Base-by-base conservation (phyloP, 768 basidiomycete species). In the Hebeloma cylindrosporum region DNA sequence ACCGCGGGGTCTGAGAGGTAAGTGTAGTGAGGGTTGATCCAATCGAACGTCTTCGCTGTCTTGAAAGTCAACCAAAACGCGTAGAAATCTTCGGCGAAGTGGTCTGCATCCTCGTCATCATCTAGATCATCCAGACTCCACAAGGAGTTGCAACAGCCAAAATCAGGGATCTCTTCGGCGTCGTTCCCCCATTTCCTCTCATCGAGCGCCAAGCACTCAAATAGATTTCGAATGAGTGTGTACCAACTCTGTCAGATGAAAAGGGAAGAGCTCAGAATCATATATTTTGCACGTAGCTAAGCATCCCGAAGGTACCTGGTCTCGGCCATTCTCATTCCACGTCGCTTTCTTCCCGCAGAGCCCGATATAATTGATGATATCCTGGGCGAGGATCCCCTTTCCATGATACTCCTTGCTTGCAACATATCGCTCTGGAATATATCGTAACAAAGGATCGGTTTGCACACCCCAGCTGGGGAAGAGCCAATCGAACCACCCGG, bases 21-120 rank as follows among this genome's bases (percentile, higher is more conserved):
- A 17, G 31, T 40, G 33, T 40, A 27, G 18, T 40, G 41, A 20
- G 26, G 31, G 11, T 40, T 27, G 1, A 61, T 32, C 62, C 62
- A 63, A 2, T 61, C 56, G 31, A 61, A 63, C 5, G 32, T 47
- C 34, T 63, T 63, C 25, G 21, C 7, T 0, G 62, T 61, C 22
- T 56, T 33, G 41, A 63, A 63, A 2, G 28, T 47, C 1, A 38
- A 36, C 62, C 62, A 63, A 34, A 50, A 51, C 10, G 33, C 31
- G 28, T 63, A 63, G 30, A 63, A 63, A 8, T 42, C 48, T 14
- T 52, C 11, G 10, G 44, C 52, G 27, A 56, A 58, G 14, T 49
- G 33, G 10, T 31, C 7, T 0, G 25, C 40, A 9, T 40, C 14
- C 10, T 31, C 32, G 7, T 40, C 21, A 30, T 63, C 61, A 14